Base-by-base conservation (phyloP, 768 basidiomycete genomes). In the Fistulinella prunicolor region DNA sequence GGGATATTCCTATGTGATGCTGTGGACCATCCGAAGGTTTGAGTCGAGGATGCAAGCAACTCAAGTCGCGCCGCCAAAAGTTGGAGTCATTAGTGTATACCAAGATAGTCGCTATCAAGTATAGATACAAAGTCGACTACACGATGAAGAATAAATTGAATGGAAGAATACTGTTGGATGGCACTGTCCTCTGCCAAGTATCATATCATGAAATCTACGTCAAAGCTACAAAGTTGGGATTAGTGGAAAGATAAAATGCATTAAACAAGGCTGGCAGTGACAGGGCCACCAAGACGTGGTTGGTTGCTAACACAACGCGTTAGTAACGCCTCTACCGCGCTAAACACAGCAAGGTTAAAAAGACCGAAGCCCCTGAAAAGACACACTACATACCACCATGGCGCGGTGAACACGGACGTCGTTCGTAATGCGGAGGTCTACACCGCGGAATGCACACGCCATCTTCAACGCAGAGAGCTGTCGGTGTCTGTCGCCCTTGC, bases 401-500 rank as follows among this genome's bases (percentile, higher is more conserved):
- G 69, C 58, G 42, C 86, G 78, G 64, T 84, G 83, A 47, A 63
- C 63, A 49, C 69, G 65, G 35, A 86, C 68, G 57, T 84, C 77
- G 39, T 63, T 65, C 23, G 77, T 77, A 29, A 81, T 64, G 44
- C 66, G 64, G 54, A 87, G 62, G 23, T 76, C 75, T 38, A 87
- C 71, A 39, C 85, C 85, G 50, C 73, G 72, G 56, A 73, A 73
- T 14, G 81, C 83, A 63, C 86, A 89, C 4, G 76, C 77, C 55
- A 84, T 81, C 66, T 76, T 80, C 50, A 89, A 67, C 32, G 71
- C 70, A 20, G 78, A 57, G 28, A 85, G 70, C 53, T 77, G 71
- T 32, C 74, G 67, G 46, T 86, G 78, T 12, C 56, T 60, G 38
- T 75, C 66, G 3, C 80, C 79, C 32, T 74, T 74, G 35, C 73